Percentiles rank a stretch among this genome's conserved stretches.
Conservation (phyloP, 169 alveolate genomes). For the Theileria sp. region DNA sequence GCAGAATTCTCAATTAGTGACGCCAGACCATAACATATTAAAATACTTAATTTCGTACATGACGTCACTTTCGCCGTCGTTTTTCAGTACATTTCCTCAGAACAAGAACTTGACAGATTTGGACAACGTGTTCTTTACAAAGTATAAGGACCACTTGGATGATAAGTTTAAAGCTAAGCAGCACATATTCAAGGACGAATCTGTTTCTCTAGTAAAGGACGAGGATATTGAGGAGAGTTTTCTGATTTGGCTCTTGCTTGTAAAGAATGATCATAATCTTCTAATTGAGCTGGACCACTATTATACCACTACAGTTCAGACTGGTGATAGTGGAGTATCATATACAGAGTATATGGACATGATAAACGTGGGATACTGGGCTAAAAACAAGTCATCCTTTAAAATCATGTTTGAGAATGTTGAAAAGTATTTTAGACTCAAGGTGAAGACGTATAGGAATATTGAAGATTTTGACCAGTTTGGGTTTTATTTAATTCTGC, state of each 20-base stretch:
- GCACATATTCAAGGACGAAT: not conserved
- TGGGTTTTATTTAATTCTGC: conserved; percentile 60
- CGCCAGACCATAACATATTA: not conserved
- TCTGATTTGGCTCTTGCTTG: conserved; percentile 49
- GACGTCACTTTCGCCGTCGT: not conserved
- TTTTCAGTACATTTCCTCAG: not conserved
- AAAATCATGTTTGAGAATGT: conserved; percentile 30
- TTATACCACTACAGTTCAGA: not conserved
- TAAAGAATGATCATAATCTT: conserved; percentile 43
- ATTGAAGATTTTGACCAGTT: conserved; percentile 56
- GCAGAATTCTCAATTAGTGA: not conserved
- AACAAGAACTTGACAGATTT: conserved; percentile 4
- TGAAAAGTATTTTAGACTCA: conserved; percentile 39
- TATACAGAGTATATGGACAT: conserved; percentile 23
- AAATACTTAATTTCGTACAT: not conserved
- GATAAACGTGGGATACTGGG: conserved; percentile 61
- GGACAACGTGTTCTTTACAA: not conserved
- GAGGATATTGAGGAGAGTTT: conserved; percentile 32
- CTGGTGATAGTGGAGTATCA: conserved; percentile 6
- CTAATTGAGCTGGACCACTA: conserved; percentile 18
- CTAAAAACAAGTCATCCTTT: conserved; percentile 2
- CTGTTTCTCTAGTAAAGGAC: not conserved
- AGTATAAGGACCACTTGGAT: not conserved
- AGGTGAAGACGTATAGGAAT: conserved; percentile 9
- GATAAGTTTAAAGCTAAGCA: not conserved